Conservation (phyloP, 441 rosid species). For the Capsella rubella region DNA sequence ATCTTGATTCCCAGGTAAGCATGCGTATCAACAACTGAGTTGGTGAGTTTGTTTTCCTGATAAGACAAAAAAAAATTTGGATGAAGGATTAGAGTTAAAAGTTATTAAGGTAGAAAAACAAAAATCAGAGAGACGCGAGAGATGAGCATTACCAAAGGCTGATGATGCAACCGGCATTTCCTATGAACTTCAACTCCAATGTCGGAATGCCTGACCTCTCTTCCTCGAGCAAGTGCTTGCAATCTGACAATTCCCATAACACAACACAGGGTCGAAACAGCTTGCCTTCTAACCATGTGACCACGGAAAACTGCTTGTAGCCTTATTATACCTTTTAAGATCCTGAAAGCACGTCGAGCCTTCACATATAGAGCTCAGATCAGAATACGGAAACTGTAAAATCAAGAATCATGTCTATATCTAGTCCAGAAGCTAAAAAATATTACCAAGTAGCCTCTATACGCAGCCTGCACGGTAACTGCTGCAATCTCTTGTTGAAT, state of each 20-base stretch:
- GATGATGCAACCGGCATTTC: constrained; percentile 45
- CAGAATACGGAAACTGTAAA: constrained; percentile 2
- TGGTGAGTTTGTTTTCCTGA: constrained; percentile 56
- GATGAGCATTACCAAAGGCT: constrained; percentile 52
- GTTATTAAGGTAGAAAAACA: constrained; percentile 26
- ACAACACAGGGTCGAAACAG: constrained; percentile 63
- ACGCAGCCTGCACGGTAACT: constrained; percentile 74
- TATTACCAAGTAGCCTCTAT: constrained; percentile 93
- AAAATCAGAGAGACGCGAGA: not conserved
- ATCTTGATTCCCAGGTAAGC: constrained; percentile 54
- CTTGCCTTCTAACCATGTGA: constrained; percentile 75
- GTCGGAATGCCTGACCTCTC: constrained; percentile 60
- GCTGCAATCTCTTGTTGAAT: constrained; percentile 70
- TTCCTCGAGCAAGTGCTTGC: constrained; percentile 69
- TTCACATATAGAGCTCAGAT: constrained; percentile 19
- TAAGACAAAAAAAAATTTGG: constrained; percentile 13
- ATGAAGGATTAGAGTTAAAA: constrained; percentile 24
- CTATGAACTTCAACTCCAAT: constrained; percentile 59
- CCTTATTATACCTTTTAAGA: constrained; percentile 46
- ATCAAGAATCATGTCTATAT: constrained; percentile 1
- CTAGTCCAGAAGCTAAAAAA: not conserved
- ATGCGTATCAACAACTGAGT: constrained; percentile 43
- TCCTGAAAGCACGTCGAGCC: constrained; percentile 49
- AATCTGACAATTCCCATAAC: constrained; percentile 66
- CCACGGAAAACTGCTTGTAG: constrained; percentile 59